phyloP scores from a whole-genome alignment of 345 rosid genomes.

The Sapria himalayana region DNA sequence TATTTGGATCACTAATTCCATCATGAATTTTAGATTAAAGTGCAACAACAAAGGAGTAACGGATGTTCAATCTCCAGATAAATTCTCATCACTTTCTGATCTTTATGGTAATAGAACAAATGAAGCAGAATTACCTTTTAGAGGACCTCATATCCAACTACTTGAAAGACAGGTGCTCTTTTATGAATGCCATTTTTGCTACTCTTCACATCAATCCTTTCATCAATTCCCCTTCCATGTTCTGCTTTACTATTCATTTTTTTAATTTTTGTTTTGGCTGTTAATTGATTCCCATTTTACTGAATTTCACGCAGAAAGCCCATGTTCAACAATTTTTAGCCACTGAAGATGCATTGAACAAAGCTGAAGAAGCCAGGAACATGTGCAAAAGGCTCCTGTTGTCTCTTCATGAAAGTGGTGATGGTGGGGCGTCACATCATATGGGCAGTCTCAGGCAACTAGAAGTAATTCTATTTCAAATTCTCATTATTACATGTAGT shows the following conservation, averaged over 20 bases:
- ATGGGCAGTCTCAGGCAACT: conserved; percentile 55
- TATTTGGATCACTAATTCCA: background rate
- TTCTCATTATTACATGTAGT: background rate
- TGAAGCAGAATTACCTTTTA: conserved; percentile 40
- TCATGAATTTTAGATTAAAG: conserved; percentile 33
- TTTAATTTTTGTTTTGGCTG: conserved; percentile 1
- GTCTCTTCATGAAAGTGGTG: conserved; percentile 50
- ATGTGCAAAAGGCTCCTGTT: conserved; percentile 46
- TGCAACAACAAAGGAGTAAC: conserved; percentile 71
- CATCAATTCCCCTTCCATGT: too few relatives aligned
- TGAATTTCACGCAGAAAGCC: conserved; percentile 37
- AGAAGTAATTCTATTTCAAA: conserved; percentile 31
- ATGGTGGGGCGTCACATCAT: conserved; percentile 31
- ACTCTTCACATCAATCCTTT: too few relatives aligned
- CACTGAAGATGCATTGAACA: conserved; percentile 80
- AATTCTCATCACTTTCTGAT: conserved; percentile 48
- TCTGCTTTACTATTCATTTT: background rate
- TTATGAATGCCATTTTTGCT: too few relatives aligned
- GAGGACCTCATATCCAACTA: conserved; percentile 76
- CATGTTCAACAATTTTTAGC: conserved; percentile 92
- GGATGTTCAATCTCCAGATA: conserved; percentile 56
- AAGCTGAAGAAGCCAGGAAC: conserved; percentile 73
- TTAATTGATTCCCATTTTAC: conserved; percentile 8
- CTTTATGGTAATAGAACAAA: conserved; percentile 57
- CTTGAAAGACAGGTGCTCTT: conserved; percentile 73